These are phyloP conservation scores for Populus hybrid DNA, from an alignment of 441 rosid species.

Conservation along the genomic window DNA sequence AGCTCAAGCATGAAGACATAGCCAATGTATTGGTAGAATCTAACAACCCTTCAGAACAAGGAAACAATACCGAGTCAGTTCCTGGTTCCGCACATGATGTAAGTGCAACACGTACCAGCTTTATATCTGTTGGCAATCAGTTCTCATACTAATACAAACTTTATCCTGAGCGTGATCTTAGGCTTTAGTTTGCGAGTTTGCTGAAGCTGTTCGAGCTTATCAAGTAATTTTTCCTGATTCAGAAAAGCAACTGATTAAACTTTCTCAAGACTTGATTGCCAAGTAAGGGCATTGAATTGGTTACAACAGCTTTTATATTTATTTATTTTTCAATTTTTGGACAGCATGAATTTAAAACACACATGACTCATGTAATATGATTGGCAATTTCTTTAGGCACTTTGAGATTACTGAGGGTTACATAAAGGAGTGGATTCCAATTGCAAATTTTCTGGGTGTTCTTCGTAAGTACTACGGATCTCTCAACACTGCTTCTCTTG, in stretches of 20 bases:
- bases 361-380: constrained; percentile 7
- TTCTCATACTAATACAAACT: constrained; percentile 13
- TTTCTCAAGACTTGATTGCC: constrained; percentile 63
- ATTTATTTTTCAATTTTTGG: neutral
- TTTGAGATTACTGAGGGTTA: constrained; percentile 58
- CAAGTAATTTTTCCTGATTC: constrained; percentile 93
- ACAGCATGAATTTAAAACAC: neutral
- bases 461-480: constrained; percentile 56
- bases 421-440: constrained; percentile 55
- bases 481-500: constrained; percentile 17
- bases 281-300: constrained; percentile 38
- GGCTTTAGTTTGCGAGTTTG: constrained; percentile 83
- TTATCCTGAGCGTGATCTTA: constrained; percentile 27
- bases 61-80: constrained; percentile 26
- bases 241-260: constrained; percentile 70
- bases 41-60: constrained; percentile 39
- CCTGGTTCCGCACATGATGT: constrained; percentile 59
- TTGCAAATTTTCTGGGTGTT: constrained; percentile 51
- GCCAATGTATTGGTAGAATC: constrained; percentile 35
- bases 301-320: neutral
- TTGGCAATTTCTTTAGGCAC: constrained; percentile 48
- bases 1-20: constrained; percentile 51
- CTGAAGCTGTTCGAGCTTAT: constrained; percentile 88
- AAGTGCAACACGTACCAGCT: constrained; percentile 11
- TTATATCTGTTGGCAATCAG: neutral